Percentiles rank a stretch among this genome's conserved stretches.
Evolutionary conservation across 2,329 filamentous ascomycete genomes (phyloP).

Genomic region (Chaetoscypha palmicola): DNA sequence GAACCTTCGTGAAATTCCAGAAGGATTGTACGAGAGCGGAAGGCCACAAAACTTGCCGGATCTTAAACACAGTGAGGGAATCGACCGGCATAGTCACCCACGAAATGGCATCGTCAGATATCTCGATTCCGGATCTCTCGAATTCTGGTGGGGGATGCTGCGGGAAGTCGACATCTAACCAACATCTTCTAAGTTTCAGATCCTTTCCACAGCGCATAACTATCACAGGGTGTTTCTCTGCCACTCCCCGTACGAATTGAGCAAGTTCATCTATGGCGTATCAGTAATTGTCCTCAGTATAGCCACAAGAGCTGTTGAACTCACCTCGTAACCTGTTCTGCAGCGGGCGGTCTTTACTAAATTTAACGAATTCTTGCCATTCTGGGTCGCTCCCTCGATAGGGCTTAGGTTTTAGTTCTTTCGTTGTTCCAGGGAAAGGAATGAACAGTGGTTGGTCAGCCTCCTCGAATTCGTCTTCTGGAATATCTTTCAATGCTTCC

Average conservation of each 20-base stretch:
- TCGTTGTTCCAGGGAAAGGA: conserved; percentile 53
- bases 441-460: conserved; percentile 48
- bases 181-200: conserved; percentile 43
- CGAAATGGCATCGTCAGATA: conserved; percentile 43
- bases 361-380: conserved; percentile 52
- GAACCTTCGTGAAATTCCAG: conserved; percentile 45
- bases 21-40: conserved; percentile 43
- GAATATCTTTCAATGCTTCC: conserved; percentile 36
- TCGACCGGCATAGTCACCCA: conserved; percentile 45
- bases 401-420: conserved; percentile 39
- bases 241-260: conserved; percentile 36
- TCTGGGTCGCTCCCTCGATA: conserved; percentile 55
- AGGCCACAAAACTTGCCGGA: conserved; percentile 48
- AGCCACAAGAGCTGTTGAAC: too few relatives aligned
- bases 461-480: conserved; percentile 37
- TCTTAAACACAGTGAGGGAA: conserved; percentile 37
- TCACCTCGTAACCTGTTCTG: conserved; percentile 30
- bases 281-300: too few relatives aligned
- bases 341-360: conserved; percentile 47
- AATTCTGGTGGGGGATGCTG: conserved; percentile 51
- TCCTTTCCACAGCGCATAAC: conserved; percentile 39
- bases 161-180: conserved; percentile 58
- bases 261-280: conserved; percentile 39
- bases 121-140: conserved; percentile 46
- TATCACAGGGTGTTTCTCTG: conserved; percentile 39